Evolutionary conservation across 2,329 filamentous ascomycete species (phyloP), one percentile per base, ranked within the genome.

Genomic region (Fusarium dimerum): DNA sequence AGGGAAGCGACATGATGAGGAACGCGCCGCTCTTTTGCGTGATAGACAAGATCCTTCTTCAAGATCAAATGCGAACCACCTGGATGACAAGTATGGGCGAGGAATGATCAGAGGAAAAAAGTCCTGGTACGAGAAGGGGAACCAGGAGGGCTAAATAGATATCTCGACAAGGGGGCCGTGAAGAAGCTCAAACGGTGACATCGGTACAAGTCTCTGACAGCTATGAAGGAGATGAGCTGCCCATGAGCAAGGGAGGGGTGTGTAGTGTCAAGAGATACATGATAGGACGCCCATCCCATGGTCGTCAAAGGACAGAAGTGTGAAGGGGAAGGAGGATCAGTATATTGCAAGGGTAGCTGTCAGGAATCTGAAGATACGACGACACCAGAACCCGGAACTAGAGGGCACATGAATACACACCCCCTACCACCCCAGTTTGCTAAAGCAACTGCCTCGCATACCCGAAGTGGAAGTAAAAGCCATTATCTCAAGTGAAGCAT

Each of bases 1-100:
- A 84, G 40, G 65, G 61, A 51, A 66, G 67, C 43, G 71, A 52
- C 64, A 71, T 70, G 54, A 36, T 62, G 59, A 55, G 20, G 20
- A 26, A 26, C 20, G 20, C 7, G 20, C 20, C 20, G 7, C 20
- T 26, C 20, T 26, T 26, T 26, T 26, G 20, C 20, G 20, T 26
- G 20, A 7, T 26, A 26, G 20, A 26, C 20, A 26, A 26, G 20
- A 26, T 7, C 20, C 20, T 26, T 26, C 20, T 26, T 26, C 20
- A 26, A 26, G 20, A 26, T 41, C 32, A 53, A 50, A 38, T 29
- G 12, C 45, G 36, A 40, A 42, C 48, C 26, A n/a, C 45, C 32
- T 30, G 16, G 34, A 51, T 42, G 42, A 50, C 39, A 43, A 54
- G 26, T 49, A 51, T 55, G 44, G 39, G 38, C 50, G 60, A 52